Evolutionary conservation across 2,329 filamentous ascomycete genomes (phyloP), one percentile per base, ranked within the genome.

Genomic region (Penicillium nordicum): DNA sequence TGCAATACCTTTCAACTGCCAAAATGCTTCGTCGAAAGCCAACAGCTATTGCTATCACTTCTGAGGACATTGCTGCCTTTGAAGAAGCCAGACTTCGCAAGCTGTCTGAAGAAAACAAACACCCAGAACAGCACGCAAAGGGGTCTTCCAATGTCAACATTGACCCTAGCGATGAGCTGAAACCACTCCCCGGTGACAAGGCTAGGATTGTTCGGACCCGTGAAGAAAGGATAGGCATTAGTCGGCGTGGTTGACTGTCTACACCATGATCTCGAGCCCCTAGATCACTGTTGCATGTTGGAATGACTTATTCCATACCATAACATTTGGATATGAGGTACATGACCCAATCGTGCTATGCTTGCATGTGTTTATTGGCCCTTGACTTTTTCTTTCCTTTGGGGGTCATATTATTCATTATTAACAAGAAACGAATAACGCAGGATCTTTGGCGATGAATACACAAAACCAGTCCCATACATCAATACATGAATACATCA

Each of bases 11-110:
- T 34, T 11, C 14, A 11, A 34, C 40, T 8, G 9, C 16, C 48
- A 71, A 45, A 11, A 80, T 81, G 79, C 76, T 81, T 55, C 79
- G 79, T 59, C 77, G 79, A 58, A 79, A 79, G 60, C 79, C 79
- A 29, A 81, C 79, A 23, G 76, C 77, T n/a, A 76, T 81, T 43
- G 75, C 78, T 42, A 71, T 81, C 23, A 80, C 79, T 0, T 69
- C 74, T 4, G 79, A 80, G 68, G 79, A 81, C 59, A 67, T 81
- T 27, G 66, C 72, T 16, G 63, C 74, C n/a, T 79, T 80, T 55
- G 78, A 80, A 67, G 76, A 80, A 58, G 55, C 67, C 18, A 72
- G 71, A 49, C 60, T 71, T 14, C 72, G 68, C 57, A 71, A 68
- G 55, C 53, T 67, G 36, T 55, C 59, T 29, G 62, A 65, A 46